These are phyloP conservation scores for Immersiporthe knoxdaviesiana DNA, from an alignment of 2,329 filamentous ascomycete genomes.

Conservation along the genomic window DNA sequence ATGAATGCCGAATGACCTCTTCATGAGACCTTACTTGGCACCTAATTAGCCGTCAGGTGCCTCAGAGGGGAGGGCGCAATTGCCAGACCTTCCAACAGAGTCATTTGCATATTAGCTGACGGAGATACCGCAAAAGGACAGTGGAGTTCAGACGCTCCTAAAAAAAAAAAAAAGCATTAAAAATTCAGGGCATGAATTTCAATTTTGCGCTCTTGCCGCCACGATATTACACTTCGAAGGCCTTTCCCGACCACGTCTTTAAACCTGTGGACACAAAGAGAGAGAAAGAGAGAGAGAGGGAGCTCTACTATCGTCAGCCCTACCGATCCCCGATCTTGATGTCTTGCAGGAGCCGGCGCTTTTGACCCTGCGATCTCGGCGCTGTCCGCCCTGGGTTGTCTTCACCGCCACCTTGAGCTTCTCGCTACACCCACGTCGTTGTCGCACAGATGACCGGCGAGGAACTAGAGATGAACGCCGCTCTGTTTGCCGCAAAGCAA, in stretches of 20 bases:
- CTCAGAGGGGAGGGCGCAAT: neutral
- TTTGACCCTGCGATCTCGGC: constrained; percentile 7
- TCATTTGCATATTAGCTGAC: neutral
- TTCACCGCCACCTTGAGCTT: neutral
- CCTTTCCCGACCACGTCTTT: neutral
- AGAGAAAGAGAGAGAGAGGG: neutral
- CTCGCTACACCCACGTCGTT: constrained; percentile 1
- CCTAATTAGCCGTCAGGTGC: neutral
- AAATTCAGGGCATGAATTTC: neutral
- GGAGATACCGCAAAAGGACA: neutral
- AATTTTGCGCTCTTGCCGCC: constrained; percentile 14
- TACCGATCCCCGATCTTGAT: neutral
- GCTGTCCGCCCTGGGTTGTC: neutral
- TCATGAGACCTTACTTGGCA: neutral
- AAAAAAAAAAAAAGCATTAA: neutral
- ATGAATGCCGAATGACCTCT: neutral
- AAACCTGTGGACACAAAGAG: neutral
- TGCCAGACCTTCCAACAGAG: neutral
- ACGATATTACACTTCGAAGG: neutral
- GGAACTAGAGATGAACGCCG: constrained; percentile 49
- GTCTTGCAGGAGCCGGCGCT: neutral
- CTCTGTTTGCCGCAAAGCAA: constrained; percentile 71
- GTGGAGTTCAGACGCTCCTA: neutral
- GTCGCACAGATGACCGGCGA: constrained; percentile 24
- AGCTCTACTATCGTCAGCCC: constrained; percentile 6